phyloP scores from a whole-genome alignment of 2,329 filamentous ascomycete genomes.

The Lasiodiplodia sp. region DNA sequence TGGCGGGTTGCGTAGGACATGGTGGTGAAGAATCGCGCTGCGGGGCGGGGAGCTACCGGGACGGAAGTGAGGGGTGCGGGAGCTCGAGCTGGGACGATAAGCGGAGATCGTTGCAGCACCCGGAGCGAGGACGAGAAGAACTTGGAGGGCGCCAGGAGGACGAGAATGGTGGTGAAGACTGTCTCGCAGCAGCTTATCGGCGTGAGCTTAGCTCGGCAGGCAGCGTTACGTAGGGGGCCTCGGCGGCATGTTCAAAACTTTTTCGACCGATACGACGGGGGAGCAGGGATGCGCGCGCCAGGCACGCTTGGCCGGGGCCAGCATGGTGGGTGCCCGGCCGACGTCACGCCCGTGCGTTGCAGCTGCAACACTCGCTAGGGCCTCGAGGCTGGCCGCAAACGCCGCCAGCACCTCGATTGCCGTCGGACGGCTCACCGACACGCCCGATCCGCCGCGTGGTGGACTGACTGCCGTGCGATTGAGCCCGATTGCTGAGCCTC shows the following conservation, averaged over 20 bases:
- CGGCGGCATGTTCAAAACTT: slow-evolving; percentile 22
- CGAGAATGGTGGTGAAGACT: background rate
- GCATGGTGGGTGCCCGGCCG: slow-evolving; percentile 5
- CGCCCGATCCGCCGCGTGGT: slow-evolving; percentile 11
- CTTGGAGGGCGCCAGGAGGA: background rate
- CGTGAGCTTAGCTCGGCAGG: background rate
- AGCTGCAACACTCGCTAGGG: slow-evolving; percentile 17
- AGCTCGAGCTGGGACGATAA: slow-evolving; percentile 20
- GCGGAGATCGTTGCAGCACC: background rate
- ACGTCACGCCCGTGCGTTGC: slow-evolving; percentile 6
- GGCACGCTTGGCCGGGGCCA: slow-evolving; percentile 3
- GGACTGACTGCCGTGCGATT: slow-evolving; percentile 28
- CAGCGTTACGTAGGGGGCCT: background rate
- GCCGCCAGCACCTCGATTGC: slow-evolving; percentile 16
- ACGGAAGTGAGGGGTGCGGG: slow-evolving; percentile 9
- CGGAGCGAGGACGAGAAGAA: background rate
- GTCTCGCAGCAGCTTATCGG: background rate
- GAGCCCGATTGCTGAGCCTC: background rate
- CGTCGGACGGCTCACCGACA: slow-evolving; percentile 22
- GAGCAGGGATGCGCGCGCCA: slow-evolving; percentile 8
- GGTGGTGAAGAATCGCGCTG: slow-evolving; percentile 11
- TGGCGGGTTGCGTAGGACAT: slow-evolving; percentile 60
- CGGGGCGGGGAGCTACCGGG: slow-evolving; percentile 4
- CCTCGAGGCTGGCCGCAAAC: slow-evolving; percentile 21
- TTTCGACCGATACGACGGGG: slow-evolving; percentile 10